Base-by-base conservation (phyloP, 441 rosid species). In the Pelargonium cotyledonis region DNA sequence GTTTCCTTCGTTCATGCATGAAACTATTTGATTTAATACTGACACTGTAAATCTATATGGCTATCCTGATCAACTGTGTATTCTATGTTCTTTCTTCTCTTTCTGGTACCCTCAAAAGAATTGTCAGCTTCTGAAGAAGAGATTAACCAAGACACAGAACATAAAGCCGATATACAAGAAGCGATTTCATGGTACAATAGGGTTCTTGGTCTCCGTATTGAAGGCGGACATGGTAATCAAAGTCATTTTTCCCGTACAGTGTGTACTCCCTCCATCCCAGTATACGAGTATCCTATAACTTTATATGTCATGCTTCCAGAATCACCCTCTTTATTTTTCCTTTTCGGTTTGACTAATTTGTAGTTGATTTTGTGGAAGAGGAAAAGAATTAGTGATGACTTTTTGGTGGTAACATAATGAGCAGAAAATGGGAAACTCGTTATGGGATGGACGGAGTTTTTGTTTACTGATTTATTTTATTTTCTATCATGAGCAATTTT, bases 221-320 rank as follows among this genome's bases (percentile, higher is more conserved):
- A 63, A 63, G 66, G 18, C 11, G 66, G 66, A 11, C 66, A 63
- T 31, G 66, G 66, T 63, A 63, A 63, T 14, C 29, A 23, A 8
- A 23, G 8, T 63, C 29, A 29, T 63, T 29, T 0, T 63, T 7
- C 26, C 12, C 8, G 14, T 23, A 43, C 2, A 29, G 8, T 11
- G 11, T 21, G 3, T 19, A 35, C 18, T 21, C 58, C 19, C 6
- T n/a, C 19, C 6, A 21, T 8, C 19, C 16, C 19, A 53, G 21
- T 18, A 53, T 53, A n/a, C n/a, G 58, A 53, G 19, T 53, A 15
- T 53, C n/a, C 58, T 53, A 15, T 1, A n/a, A n/a, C n/a, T 47
- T 47, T 47, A 53, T n/a, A 7, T 53, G 58, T 53, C 6, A 2
- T 53, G n/a, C 16, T n/a, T 53, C 21, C 21, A 4, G 16, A n/a